Conservation (phyloP, 805 yeast species). For the Candida dajiaensis region DNA sequence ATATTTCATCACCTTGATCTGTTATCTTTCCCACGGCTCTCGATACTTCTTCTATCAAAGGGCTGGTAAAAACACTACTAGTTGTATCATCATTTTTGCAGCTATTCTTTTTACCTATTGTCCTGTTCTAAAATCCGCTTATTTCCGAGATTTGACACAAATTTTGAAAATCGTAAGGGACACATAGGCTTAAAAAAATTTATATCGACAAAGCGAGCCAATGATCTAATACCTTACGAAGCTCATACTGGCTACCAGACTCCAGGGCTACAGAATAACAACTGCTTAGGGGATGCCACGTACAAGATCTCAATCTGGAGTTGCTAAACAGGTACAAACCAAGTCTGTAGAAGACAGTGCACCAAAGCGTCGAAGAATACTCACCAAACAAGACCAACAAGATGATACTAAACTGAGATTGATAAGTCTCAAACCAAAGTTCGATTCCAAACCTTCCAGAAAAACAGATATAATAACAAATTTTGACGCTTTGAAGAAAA, state of each 20-base stretch:
- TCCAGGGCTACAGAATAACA: too few species aligned
- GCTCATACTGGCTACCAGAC: too few species aligned
- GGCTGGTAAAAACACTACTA: too few species aligned
- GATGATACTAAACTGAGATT: background rate
- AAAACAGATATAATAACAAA: background rate
- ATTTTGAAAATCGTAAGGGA: background rate
- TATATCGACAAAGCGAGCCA: background rate
- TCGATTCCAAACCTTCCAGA: background rate
- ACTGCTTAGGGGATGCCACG: background rate
- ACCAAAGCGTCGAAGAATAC: background rate
- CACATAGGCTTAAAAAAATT: background rate
- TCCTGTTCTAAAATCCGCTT: background rate
- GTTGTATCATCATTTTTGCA: too few species aligned
- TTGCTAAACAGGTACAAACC: background rate
- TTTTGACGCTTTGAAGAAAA: slow-evolving; percentile 5
- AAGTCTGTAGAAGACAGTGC: background rate
- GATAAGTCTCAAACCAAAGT: background rate
- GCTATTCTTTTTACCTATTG: too few species aligned
- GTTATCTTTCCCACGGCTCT: too few species aligned
- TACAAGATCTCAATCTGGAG: background rate
- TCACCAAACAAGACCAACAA: background rate
- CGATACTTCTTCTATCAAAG: too few species aligned
- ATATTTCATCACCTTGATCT: too few species aligned
- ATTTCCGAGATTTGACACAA: background rate
- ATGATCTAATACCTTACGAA: background rate